Base-by-base conservation (phyloP, 2,329 filamentous ascomycete species). In the Coniochaeta sp. region DNA sequence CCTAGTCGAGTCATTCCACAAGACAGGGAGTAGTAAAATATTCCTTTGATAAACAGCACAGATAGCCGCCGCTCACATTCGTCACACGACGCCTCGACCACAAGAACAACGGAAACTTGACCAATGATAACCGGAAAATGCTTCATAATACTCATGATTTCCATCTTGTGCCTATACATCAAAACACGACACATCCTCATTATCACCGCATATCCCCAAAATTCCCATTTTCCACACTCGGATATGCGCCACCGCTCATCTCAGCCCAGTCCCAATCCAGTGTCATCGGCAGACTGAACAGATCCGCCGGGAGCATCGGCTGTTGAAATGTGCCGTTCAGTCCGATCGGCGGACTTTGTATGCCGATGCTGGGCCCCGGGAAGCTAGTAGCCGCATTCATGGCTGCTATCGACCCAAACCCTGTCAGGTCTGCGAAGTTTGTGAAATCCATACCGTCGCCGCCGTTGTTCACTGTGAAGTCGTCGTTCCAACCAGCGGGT, bases 261-360 rank as follows among this genome's bases (percentile, higher is more conserved):
- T 87, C 85, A 1, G 84, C 84, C 83, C 84, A 88, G 69, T 84
- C 91, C 92, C 93, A 97, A 71, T 98, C 93, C 24, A 98, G 81
- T 2, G 91, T 96, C 88, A 96, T 96, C 1, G 93, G 93, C 84
- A 98, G 88, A 72, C 93, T 89, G 86, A 95, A 99, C 28, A 98
- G 75, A 74, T 98, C 95, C 67, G 93, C 91, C 5, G 95, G 93
- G 24, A 98, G 85, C 68, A 96, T 89, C 0, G 93, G 93, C 66
- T 96, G 90, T 68, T 93, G 89, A 69, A 93, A 92, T 8, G 69
- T 57, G 3, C 69, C 70, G 34, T 44, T 44, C n/a, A 70, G 69
- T 7, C 66, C 64, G 50, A 69, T 63, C 14, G 72, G 71, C 34
- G 72, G 72, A 60, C 73, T 80, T 60, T 70, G 69, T 60, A 74